Evolutionary conservation across 1,284 basidiomycete genomes (phyloP).

Genomic region (Lignosus rhinocerotis): DNA sequence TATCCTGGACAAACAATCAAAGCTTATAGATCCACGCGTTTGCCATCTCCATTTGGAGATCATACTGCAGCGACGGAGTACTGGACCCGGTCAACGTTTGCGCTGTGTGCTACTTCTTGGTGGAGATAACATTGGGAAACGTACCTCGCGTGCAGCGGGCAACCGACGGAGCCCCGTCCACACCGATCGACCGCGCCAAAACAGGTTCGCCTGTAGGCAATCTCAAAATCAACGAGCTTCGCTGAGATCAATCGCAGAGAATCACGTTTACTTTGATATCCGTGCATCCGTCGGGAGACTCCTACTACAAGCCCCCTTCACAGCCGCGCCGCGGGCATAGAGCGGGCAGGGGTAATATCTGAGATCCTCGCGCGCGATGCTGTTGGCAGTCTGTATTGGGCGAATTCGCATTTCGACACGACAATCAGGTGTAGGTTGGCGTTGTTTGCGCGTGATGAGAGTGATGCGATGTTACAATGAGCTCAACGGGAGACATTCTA

Average conservation of each 20-base stretch:
- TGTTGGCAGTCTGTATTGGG: background rate
- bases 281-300: background rate
- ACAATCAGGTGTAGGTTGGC: background rate
- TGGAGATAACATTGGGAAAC: slow-evolving; percentile 7
- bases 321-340: slow-evolving; percentile 26
- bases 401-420: background rate
- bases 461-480: slow-evolving; percentile 13
- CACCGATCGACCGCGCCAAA: background rate
- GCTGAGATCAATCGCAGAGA: slow-evolving; percentile 13
- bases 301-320: slow-evolving; percentile 4
- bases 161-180: slow-evolving; percentile 23
- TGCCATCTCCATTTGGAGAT: too few relatives aligned
- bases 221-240: slow-evolving; percentile 9
- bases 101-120: background rate
- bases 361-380: background rate
- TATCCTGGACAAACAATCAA: background rate
- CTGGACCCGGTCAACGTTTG: background rate
- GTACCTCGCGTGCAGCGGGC: slow-evolving; percentile 11
- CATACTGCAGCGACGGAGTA: too few relatives aligned
- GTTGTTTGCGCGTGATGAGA: background rate
- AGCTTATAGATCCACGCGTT: background rate
- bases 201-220: background rate
- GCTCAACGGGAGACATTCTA: slow-evolving; percentile 17
- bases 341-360: slow-evolving; percentile 14
- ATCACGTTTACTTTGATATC: background rate